Percentiles rank a stretch among this genome's conserved stretches.
These are phyloP conservation scores for Phytophthora litchii DNA, from an alignment of 352 stramenopile species.

Conservation along the genomic window DNA sequence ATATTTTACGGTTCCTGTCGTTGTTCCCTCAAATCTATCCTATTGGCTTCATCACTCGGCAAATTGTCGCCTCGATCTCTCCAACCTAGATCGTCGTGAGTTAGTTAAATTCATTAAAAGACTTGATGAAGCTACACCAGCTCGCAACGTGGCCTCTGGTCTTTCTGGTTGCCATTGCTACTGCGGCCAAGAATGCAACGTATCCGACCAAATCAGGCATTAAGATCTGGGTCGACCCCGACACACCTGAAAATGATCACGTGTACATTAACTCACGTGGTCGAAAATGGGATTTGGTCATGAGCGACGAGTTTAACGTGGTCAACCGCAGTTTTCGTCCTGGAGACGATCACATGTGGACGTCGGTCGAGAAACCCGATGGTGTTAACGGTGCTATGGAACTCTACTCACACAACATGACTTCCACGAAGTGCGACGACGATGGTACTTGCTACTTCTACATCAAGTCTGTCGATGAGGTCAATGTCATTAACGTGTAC, in stretches of 20 bases:
- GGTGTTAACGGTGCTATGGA: conserved; percentile 89
- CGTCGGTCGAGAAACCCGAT: conserved; percentile 93
- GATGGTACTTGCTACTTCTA: conserved; percentile 52
- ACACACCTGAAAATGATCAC: conserved; percentile 36
- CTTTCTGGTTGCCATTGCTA: background rate
- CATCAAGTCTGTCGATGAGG: conserved; percentile 44
- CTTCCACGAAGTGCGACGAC: conserved; percentile 47
- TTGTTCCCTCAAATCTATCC: background rate
- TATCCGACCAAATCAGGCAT: conserved; percentile 52
- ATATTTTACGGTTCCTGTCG: background rate
- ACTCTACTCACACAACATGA: conserved; percentile 89
- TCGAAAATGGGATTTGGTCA: conserved; percentile 67
- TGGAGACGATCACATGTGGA: conserved; percentile 93
- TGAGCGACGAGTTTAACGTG: conserved; percentile 95
- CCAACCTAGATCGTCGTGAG: background rate
- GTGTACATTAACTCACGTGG: conserved; percentile 47
- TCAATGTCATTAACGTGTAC: conserved; percentile 52
- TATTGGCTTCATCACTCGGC: conserved; percentile 6
- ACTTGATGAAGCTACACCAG: background rate
- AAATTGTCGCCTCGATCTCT: conserved; percentile 15
- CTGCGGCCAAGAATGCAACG: conserved; percentile 14
- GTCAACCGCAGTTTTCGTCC: conserved; percentile 87
- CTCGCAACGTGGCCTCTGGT: background rate
- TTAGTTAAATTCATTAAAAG: background rate
- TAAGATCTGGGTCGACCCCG: conserved; percentile 52